phyloP scores from a whole-genome alignment of 495 filamentous ascomycete species.

The Talaromyces thailandensis region DNA sequence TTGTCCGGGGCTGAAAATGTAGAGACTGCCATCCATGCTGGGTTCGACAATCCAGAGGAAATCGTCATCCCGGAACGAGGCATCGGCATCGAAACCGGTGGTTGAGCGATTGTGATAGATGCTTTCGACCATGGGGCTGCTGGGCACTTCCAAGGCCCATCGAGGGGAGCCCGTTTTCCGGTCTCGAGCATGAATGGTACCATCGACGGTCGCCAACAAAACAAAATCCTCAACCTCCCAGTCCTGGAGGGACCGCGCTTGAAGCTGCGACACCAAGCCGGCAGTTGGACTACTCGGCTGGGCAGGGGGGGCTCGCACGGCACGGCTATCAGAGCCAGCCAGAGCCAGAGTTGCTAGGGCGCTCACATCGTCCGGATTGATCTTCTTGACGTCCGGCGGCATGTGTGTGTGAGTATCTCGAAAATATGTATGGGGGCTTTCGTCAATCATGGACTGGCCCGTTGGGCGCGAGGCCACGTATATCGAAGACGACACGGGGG shows the following conservation, averaged over 20 bases:
- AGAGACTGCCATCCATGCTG: constrained; percentile 78
- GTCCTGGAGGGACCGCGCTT: constrained; percentile 93
- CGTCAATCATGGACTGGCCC: constrained; percentile 19
- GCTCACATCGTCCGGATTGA: constrained; percentile 62
- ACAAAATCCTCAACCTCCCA: constrained; percentile 99
- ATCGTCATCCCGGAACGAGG: constrained; percentile 55
- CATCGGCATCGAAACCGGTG: constrained; percentile 8
- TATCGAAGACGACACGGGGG: constrained; percentile 2
- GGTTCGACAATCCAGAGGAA: constrained; percentile 97
- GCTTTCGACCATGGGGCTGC: constrained; percentile 83
- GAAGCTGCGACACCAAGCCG: constrained; percentile 69
- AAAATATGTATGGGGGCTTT: constrained; percentile 11
- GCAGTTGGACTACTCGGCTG: constrained; percentile 51
- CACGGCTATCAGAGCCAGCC: constrained; percentile 53
- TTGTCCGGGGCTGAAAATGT: constrained; percentile 64
- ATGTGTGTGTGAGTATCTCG: constrained; percentile 12
- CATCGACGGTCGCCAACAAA: constrained; percentile 98
- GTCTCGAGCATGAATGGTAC: constrained; percentile 87
- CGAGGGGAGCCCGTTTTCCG: constrained; percentile 70
- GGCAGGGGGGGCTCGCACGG: constrained; percentile 79
- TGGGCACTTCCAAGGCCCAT: constrained; percentile 72
- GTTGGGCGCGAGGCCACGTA: constrained; percentile 16
- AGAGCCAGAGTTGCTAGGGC: constrained; percentile 91
- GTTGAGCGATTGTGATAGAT: constrained; percentile 50
- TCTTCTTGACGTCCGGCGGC: constrained; percentile 22